These are phyloP conservation scores for Phytophthora podocarpi DNA, from an alignment of 352 stramenopile genomes.

Conservation along the genomic window DNA sequence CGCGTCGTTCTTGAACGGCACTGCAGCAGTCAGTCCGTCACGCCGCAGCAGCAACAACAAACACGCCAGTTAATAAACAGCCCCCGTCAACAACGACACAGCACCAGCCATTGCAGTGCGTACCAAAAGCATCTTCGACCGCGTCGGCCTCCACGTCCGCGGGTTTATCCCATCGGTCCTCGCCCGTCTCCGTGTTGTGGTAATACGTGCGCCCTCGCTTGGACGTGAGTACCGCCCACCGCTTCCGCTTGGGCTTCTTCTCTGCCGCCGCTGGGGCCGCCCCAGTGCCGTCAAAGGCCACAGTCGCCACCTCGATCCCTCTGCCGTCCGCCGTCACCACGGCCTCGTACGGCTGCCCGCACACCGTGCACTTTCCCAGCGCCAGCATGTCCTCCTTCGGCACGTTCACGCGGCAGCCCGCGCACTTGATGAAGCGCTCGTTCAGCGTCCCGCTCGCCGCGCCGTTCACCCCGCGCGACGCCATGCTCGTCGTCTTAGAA, in stretches of 20 bases:
- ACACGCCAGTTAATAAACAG: slow-evolving; percentile 1
- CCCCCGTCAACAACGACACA: neutral
- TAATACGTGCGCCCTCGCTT: slow-evolving; percentile 79
- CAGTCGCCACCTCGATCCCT: slow-evolving; percentile 36
- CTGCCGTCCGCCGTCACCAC: slow-evolving; percentile 29
- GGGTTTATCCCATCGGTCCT: slow-evolving; percentile 80
- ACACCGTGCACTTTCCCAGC: slow-evolving; percentile 68
- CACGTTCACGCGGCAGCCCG: slow-evolving; percentile 74
- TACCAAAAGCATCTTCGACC: slow-evolving; percentile 64
- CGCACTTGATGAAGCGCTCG: slow-evolving; percentile 83
- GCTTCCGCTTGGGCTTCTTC: slow-evolving; percentile 43
- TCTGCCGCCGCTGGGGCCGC: slow-evolving; percentile 5
- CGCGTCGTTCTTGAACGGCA: slow-evolving; percentile 84
- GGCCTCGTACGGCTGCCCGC: slow-evolving; percentile 46
- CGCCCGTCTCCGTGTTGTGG: slow-evolving; percentile 82
- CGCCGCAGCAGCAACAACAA: neutral
- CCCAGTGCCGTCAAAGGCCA: slow-evolving; percentile 39
- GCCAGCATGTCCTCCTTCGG: slow-evolving; percentile 79
- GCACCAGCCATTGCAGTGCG: neutral
- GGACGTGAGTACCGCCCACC: slow-evolving; percentile 69
- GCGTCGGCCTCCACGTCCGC: slow-evolving; percentile 69
- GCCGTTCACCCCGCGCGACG: slow-evolving; percentile 55
- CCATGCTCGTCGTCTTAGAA: slow-evolving; percentile 24
- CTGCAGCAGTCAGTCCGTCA: slow-evolving; percentile 34
- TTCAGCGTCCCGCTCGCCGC: slow-evolving; percentile 63